Evolutionary conservation across 208 protist species (phyloP), one percentile per base, ranked within the genome.

Genomic region (Acanthamoeba quina): DNA sequence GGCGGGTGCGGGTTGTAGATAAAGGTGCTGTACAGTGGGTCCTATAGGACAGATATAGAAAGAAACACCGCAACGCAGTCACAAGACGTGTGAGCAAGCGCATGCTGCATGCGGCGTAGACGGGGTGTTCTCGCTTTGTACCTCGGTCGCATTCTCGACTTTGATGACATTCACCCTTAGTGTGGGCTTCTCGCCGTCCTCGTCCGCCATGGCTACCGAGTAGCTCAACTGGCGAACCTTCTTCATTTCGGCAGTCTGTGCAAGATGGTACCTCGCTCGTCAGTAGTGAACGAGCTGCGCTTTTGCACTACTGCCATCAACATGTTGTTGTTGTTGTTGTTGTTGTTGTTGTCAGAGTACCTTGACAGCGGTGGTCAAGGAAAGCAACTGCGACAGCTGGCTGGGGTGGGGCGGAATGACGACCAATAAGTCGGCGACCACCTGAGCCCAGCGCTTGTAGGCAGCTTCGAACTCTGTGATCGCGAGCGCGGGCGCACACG

Each of bases 1-100:
- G 74, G 74, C 15, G 31, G 31, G 24, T 13, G 31, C 10, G 78
- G 78, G n/a, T 52, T 31, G 47, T 86, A 86, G 78, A 86, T n/a
- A n/a, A 86, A 86, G 4, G 41, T 86, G 41, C 52, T 86, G 41
- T 86, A 86, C n/a, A 86, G 78, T 19, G 78, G 78, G 41, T 86
- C 78, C 52, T 86, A 13, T 37, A 37, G 0, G n/a, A n/a, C n/a
- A n/a, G n/a, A n/a, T n/a, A n/a, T n/a, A n/a, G n/a, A 0, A 3
- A 37, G 0, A 37, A 37, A 37, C 37, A 37, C 37, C 37, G 1
- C 37, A 37, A 37, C 37, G 37, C 37, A 3, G 37, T 37, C 37
- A 37, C 37, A 37, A 37, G 37, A 37, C 37, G 37, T 37, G 37
- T 37, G 37, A 37, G 37, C 37, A 37, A 37, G 37, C 37, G 37